These are phyloP conservation scores for Tricladium varicosporioides DNA, from an alignment of 2,329 filamentous ascomycete species.

Conservation along the genomic window DNA sequence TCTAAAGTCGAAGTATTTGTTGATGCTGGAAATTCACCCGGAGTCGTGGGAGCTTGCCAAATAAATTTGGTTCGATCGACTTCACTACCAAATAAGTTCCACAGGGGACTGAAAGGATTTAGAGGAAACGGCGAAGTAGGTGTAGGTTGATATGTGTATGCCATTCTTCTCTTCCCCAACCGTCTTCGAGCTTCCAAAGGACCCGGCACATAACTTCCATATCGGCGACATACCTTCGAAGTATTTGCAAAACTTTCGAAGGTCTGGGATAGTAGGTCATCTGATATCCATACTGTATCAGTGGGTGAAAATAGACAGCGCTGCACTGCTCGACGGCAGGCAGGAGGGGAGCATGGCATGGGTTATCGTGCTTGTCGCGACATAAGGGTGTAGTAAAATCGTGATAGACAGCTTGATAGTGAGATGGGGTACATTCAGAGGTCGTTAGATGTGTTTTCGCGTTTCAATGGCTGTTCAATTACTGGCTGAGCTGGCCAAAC, in stretches of 20 bases:
- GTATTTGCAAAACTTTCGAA: conserved; percentile 45
- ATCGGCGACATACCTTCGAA: conserved; percentile 30
- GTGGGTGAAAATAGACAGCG: conserved; percentile 37
- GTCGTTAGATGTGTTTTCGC: no score
- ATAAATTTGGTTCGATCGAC: conserved; percentile 29
- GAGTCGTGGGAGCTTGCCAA: conserved; percentile 32
- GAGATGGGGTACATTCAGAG: no score
- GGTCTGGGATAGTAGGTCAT: conserved; percentile 50
- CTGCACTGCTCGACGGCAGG: conserved; percentile 50
- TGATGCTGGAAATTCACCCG: background rate
- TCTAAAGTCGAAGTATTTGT: background rate
- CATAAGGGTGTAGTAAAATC: conserved; percentile 1
- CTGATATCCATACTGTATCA: conserved; percentile 58
- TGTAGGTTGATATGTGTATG: conserved; percentile 25
- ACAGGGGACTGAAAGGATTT: conserved; percentile 14
- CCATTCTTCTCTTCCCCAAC: conserved; percentile 34
- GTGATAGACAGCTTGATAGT: no score
- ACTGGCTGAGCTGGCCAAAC: no score
- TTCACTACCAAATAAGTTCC: conserved; percentile 22
- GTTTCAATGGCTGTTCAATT: no score
- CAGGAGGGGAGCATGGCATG: conserved; percentile 47
- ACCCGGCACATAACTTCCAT: conserved; percentile 37
- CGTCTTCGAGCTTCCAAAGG: conserved; percentile 34
- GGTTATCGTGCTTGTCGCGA: conserved; percentile 20
- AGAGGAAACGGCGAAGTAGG: conserved; percentile 17